Conservation (phyloP, 1,284 basidiomycete species). For the Mrakiaceae sp. region DNA sequence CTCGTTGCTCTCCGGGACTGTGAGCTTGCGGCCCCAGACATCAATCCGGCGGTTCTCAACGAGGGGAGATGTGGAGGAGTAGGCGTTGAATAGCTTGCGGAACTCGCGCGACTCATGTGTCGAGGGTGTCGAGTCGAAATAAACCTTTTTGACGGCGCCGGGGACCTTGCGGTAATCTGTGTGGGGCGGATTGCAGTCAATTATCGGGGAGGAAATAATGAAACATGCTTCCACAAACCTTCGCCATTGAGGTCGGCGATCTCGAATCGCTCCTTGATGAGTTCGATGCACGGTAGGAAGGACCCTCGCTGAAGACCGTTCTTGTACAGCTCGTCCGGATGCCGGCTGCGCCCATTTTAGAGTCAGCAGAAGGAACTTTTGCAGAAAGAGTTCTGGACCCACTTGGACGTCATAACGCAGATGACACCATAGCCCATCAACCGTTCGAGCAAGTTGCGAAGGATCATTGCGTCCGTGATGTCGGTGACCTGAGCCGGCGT, state of each 20-base stretch:
- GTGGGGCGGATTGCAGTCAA: not conserved
- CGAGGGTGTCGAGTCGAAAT: slow-evolving; percentile 62
- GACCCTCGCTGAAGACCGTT: slow-evolving; percentile 97
- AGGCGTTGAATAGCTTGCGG: slow-evolving; percentile 65
- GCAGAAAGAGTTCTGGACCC: slow-evolving; percentile 24
- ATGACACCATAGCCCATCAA: slow-evolving; percentile 82
- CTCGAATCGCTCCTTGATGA: slow-evolving; percentile 75
- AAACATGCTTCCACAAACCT: not conserved
- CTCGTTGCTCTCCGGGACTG: slow-evolving; percentile 65
- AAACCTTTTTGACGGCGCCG: slow-evolving; percentile 79
- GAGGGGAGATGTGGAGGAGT: slow-evolving; percentile 49
- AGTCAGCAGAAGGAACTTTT: not conserved
- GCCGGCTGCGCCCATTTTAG: slow-evolving; percentile 50
- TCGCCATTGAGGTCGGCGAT: slow-evolving; percentile 59
- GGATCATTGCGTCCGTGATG: slow-evolving; percentile 97
- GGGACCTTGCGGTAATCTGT: slow-evolving; percentile 85
- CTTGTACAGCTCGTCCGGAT: slow-evolving; percentile 95
- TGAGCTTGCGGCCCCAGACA: slow-evolving; percentile 79
- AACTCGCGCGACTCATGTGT: slow-evolving; percentile 45
- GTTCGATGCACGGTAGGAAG: slow-evolving; percentile 89
- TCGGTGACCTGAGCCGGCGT: slow-evolving; percentile 68
- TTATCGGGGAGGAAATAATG: not conserved
- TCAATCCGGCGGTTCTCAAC: slow-evolving; percentile 53
- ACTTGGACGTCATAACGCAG: slow-evolving; percentile 96
- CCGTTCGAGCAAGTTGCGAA: slow-evolving; percentile 75